Conservation (phyloP, 2,329 filamentous ascomycete genomes). For the Epicoccum nigrum region DNA sequence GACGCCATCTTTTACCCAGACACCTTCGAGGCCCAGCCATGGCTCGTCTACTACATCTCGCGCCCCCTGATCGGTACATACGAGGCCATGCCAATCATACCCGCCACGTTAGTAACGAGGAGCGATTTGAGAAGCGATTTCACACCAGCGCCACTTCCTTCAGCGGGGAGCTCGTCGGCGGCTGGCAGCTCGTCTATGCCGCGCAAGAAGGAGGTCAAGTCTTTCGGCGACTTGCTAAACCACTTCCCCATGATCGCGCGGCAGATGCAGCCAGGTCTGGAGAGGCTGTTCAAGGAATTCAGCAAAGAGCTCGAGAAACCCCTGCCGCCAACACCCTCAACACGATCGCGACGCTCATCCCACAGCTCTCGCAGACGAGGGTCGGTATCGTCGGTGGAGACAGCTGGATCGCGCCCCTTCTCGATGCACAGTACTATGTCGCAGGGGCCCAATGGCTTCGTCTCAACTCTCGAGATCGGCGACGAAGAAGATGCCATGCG, state of each 20-base stretch:
- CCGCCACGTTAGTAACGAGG: conserved; percentile 56
- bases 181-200: conserved; percentile 53
- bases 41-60: conserved; percentile 96
- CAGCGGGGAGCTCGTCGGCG: conserved; percentile 28
- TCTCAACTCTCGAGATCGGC: conserved; percentile 67
- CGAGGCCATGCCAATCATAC: conserved; percentile 74
- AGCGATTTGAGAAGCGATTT: conserved; percentile 28
- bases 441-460: conserved; percentile 45
- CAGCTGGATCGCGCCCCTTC: conserved; percentile 29
- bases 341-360: conserved; percentile 42
- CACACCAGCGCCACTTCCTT: conserved; percentile 6
- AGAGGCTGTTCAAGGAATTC: conserved; percentile 90
- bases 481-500: conserved; percentile 93
- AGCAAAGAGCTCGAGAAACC: conserved; percentile 83
- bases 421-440: conserved; percentile 49
- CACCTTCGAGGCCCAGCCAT: conserved; percentile 86
- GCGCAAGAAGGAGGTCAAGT: conserved; percentile 88
- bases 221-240: conserved; percentile 86
- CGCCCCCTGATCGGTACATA: conserved; percentile 82
- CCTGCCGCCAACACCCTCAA: conserved; percentile 72
- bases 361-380: conserved; percentile 42
- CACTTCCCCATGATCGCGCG: conserved; percentile 94
- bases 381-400: conserved; percentile 46
- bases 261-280: conserved; percentile 92
- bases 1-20: conserved; percentile 91